Conservation (phyloP, 73 alveolate species). For the Blepharisma japonicum region DNA sequence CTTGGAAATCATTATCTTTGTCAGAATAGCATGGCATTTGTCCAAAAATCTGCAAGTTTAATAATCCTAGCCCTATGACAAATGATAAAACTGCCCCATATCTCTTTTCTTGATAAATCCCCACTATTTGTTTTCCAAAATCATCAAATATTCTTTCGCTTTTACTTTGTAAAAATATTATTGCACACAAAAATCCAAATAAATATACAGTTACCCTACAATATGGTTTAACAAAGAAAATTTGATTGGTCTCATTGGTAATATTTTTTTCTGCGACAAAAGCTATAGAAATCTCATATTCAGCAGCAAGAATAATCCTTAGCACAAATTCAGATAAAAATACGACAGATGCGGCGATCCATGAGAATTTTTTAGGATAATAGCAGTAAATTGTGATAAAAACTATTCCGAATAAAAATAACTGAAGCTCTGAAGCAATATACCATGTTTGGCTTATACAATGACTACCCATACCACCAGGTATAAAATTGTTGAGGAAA, state of each 20-base stretch:
- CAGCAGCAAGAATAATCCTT: neutral
- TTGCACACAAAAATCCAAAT: conserved; percentile 32
- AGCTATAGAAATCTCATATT: neutral
- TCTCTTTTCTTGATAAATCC: neutral
- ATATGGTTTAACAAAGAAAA: conserved; percentile 34
- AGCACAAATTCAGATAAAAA: neutral
- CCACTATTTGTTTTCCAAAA: neutral
- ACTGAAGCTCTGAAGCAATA: conserved; percentile 41
- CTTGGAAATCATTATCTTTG: neutral
- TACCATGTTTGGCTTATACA: conserved; percentile 48
- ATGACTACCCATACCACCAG: conserved; percentile 25
- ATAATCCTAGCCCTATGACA: neutral
- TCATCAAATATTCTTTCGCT: neutral
- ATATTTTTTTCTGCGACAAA: neutral
- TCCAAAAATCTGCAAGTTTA: neutral
- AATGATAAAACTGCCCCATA: neutral
- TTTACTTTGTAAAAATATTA: conserved; percentile 27
- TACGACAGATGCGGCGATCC: conserved; percentile 21
- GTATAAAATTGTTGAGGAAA: conserved; percentile 38
- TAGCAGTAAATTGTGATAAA: conserved; percentile 30
- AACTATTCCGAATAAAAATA: conserved; percentile 32
- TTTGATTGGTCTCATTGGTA: neutral
- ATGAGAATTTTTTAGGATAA: conserved; percentile 26
- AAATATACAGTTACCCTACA: conserved; percentile 33
- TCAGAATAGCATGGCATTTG: neutral